A percentile compares a stretch with the other conserved stretches of the same genome.
Evolutionary conservation across 805 yeast genomes (phyloP).

Genomic region (Diddensiella santjacobensis): DNA sequence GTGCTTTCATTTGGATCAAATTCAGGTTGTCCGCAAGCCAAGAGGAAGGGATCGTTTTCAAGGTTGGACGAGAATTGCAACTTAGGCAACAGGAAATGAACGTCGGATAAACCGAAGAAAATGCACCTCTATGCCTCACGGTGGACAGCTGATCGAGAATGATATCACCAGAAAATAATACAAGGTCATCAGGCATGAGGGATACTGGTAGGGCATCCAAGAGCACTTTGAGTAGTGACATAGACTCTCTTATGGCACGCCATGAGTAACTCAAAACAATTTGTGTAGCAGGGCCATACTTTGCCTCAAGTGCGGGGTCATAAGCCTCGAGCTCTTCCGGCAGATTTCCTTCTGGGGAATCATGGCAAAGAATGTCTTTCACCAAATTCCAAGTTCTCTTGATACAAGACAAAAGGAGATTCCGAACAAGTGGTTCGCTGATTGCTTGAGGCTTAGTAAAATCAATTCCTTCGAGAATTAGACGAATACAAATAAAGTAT

Average conservation of each 20-base stretch:
- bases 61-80: constrained; percentile 40
- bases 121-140: constrained; percentile 88
- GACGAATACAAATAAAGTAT: constrained; percentile 53
- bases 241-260: constrained; percentile 78
- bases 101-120: constrained; percentile 81
- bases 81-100: constrained; percentile 61
- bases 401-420: constrained; percentile 7
- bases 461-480: constrained; percentile 39
- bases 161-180: constrained; percentile 47
- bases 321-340: constrained; percentile 38
- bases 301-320: constrained; percentile 24
- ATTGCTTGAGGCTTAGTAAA: constrained; percentile 20
- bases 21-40: constrained; percentile 62
- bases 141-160: constrained; percentile 64
- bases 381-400: constrained; percentile 43
- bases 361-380: constrained; percentile 54
- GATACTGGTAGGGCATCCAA: constrained; percentile 33
- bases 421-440: constrained; percentile 13
- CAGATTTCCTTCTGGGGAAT: constrained; percentile 66
- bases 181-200: constrained; percentile 27
- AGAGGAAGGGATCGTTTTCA: constrained; percentile 40
- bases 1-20: constrained; percentile 52
- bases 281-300: constrained; percentile 38
- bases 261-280: constrained; percentile 65
- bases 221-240: constrained; percentile 48